Evolutionary conservation across 768 basidiomycete genomes (phyloP), one percentile per base, ranked within the genome.

Genomic region (Boletellus emodensis): DNA sequence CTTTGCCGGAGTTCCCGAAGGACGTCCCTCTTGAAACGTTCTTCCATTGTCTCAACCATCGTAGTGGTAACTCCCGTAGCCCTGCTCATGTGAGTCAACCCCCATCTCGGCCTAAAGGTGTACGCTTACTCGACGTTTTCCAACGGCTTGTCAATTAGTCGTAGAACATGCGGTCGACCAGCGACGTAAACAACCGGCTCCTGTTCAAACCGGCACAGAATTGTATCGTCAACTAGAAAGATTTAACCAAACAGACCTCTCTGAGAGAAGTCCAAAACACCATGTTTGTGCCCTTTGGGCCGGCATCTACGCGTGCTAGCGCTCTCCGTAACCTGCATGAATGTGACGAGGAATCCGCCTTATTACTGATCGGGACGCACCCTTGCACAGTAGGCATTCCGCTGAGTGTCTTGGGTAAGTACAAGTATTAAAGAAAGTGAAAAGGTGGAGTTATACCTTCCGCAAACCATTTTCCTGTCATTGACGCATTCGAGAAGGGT

Each of bases 331-430:
- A 72, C 7, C 93, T 93, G 28, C 24, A 12, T 14, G 41, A 46
- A 49, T 10, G 47, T 48, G 40, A 49, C 44, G 38, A 20, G 46
- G 4, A 37, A 20, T 49, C 39, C 12, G 10, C 43, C 35, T 12
- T 8, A 41, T 13, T 9, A 15, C 22, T 12, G 30, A 33, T 46
- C 44, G 26, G 26, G 6, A 48, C 56, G 14, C 28, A 61, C 64
- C 95, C 95, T 61, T 91, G 82, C 2, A 87, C 83, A 1, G 92
- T 94, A 4, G 95, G 95, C 94, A 98, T 98, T 14, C 94, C 94
- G 57, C 87, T 94, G 39, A 8, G 20, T 46, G 35, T 32, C n/a
- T 44, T 22, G 17, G 12, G 45, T 50, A 36, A 57, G 63, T 69
- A 52, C 72, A 0, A 61, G 61, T 51, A 34, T 30, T 11, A 33